Evolutionary conservation across 192 early-diverging fungal species (phyloP), one percentile per base, ranked within the genome.

Genomic region (Podila epigama): DNA sequence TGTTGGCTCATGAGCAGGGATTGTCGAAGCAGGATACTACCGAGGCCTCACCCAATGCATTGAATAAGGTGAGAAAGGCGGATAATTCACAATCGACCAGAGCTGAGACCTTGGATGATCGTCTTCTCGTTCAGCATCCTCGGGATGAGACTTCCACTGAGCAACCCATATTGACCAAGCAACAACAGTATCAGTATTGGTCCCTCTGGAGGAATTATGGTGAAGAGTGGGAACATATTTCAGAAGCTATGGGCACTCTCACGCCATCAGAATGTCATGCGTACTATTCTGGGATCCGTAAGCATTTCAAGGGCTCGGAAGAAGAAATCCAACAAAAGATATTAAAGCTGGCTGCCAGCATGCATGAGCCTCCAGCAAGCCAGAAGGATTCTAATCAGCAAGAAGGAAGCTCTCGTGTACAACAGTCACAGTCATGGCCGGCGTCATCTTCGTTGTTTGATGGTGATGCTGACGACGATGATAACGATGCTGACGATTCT

Each of bases 111-210:
- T n/a, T n/a, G n/a, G n/a, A n/a, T n/a, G n/a, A n/a, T n/a, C n/a
- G n/a, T n/a, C 59, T 2, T 12, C 2, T 8, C 15, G 2, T 25
- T 41, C 39, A 12, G 3, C 37, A 33, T 50, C n/a, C n/a, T n/a
- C n/a, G n/a, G n/a, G n/a, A n/a, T n/a, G n/a, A n/a, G n/a, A n/a
- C n/a, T n/a, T n/a, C n/a, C n/a, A n/a, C n/a, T n/a, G n/a, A n/a
- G n/a, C n/a, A n/a, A n/a, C n/a, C n/a, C 5, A 27, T 22, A 5
- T 52, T 44, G 61, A 51, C 48, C 31, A 52, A 63, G 61, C 32
- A 63, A 10, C 61, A 63, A 25, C 61, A 63, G 12, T 20, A 35
- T 51, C 48, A 53, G 16, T 63, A 51, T 33, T 63, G 61, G 61
- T 32, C 25, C 31, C 34, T 63, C 25, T 63, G 61, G 61, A 48